Conservation (phyloP, 768 basidiomycete genomes). For the Fistulinella prunicolor region DNA sequence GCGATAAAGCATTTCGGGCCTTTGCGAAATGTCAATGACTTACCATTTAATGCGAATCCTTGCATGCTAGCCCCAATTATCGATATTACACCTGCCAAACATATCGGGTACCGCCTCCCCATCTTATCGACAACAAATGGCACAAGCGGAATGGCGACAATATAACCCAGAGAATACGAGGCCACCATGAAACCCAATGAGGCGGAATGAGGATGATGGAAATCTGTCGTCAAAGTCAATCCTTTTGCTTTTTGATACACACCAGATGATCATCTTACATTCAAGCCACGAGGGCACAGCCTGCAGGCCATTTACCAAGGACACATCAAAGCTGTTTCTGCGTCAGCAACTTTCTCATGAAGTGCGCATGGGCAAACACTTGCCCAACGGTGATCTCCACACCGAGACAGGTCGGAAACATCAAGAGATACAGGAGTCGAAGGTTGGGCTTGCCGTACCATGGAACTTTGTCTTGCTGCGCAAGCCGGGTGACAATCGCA, state of each 20-base stretch:
- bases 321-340: conserved; percentile 24
- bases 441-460: conserved; percentile 66
- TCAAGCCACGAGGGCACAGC: conserved; percentile 44
- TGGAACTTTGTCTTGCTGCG: conserved; percentile 44
- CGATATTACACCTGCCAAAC: neutral
- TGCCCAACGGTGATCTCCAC: conserved; percentile 21
- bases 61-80: neutral
- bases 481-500: conserved; percentile 19
- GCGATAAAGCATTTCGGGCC: neutral
- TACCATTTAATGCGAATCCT: neutral
- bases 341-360: neutral
- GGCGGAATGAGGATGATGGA: conserved; percentile 48
- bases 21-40: neutral
- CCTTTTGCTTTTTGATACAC: neutral
- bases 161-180: conserved; percentile 57
- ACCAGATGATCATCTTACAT: conserved; percentile 34
- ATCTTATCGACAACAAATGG: neutral
- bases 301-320: neutral
- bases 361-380: neutral
- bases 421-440: too few species aligned
- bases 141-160: conserved; percentile 45
- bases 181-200: conserved; percentile 55
- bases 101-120: neutral
- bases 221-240: conserved; percentile 36
- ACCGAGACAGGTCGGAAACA: conserved; percentile 41